phyloP scores from a whole-genome alignment of 345 rosid genomes.

The Sisymbrium irio region DNA sequence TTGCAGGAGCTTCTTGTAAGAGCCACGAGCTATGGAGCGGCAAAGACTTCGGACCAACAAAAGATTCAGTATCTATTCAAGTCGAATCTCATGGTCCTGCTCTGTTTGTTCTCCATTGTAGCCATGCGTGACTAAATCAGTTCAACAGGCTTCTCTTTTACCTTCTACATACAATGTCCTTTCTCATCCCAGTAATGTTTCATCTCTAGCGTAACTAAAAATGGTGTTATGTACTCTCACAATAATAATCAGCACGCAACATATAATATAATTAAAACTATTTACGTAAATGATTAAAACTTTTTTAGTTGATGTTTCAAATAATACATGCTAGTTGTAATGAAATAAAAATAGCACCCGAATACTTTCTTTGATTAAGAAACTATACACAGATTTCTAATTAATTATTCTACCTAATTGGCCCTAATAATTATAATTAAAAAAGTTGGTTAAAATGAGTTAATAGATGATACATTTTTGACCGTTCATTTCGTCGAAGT shows the following conservation, averaged over 20 bases:
- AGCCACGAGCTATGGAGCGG: constrained; percentile 71
- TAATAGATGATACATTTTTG: background rate
- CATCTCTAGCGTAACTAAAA: background rate
- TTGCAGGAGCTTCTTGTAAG: constrained; percentile 42
- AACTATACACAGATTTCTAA: background rate
- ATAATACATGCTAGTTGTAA: background rate
- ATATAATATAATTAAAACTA: background rate
- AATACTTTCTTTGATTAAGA: too few relatives aligned
- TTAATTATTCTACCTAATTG: background rate
- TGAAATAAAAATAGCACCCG: background rate
- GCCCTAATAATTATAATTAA: background rate
- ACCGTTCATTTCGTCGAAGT: constrained; percentile 23
- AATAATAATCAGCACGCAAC: background rate
- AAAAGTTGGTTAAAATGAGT: background rate
- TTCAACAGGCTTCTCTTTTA: background rate
- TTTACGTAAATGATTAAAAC: background rate
- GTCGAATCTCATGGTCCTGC: constrained; percentile 60
- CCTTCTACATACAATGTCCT: background rate
- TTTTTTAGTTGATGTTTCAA: background rate
- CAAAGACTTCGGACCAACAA: constrained; percentile 29
- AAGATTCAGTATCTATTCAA: constrained; percentile 36
- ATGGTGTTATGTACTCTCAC: background rate
- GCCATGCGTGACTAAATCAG: constrained; percentile 22
- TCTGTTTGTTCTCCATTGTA: constrained; percentile 56
- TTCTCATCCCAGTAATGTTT: background rate